Conservation (phyloP, 257 asterid species). For the Forsythia viridissima region DNA sequence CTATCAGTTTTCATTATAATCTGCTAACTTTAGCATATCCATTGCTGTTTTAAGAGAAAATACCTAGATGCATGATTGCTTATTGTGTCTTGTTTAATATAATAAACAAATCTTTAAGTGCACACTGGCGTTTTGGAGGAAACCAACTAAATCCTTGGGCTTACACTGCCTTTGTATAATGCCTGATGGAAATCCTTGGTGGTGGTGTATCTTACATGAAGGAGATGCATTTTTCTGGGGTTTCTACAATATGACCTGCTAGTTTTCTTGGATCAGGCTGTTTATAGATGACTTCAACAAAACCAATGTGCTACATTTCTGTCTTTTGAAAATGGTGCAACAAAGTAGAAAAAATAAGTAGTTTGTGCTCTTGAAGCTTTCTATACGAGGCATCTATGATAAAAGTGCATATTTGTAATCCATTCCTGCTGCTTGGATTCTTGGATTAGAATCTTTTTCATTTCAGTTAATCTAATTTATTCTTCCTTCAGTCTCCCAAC, state of each 20-base stretch:
- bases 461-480: not conserved
- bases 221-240: not conserved
- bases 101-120: not conserved
- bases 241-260: not conserved
- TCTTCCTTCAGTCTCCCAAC: not conserved
- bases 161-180: not conserved
- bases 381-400: not conserved
- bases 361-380: not conserved
- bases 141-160: not conserved
- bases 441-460: not conserved
- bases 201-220: not conserved
- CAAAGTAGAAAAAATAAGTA: not conserved
- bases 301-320: not conserved
- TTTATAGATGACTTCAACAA: not conserved
- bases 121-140: slow-evolving; percentile 7
- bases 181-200: not conserved
- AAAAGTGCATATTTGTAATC: not conserved
- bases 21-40: not conserved
- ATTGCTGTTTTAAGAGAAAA: not conserved
- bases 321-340: not conserved
- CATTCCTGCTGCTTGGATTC: not conserved
- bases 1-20: not conserved
- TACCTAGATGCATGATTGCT: not conserved
- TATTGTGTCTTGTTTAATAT: not conserved
- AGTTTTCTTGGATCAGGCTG: not conserved